Conservation (phyloP, 345 rosid species). For the Clausena lansium region DNA sequence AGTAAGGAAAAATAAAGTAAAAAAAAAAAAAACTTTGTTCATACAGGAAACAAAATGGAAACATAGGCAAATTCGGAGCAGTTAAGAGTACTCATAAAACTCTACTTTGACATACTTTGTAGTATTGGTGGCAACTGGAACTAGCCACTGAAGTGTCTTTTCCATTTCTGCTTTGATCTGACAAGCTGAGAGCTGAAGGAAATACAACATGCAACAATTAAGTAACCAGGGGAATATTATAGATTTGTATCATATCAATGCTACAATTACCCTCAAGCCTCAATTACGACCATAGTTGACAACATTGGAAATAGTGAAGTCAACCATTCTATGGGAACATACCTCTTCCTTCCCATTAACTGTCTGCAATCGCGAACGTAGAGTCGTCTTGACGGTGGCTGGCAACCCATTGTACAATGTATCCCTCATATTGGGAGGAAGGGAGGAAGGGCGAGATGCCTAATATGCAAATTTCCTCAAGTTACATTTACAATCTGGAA, state of each 20-base stretch:
- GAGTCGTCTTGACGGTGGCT: conserved; percentile 48
- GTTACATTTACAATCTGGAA: background rate
- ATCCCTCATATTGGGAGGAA: conserved; percentile 75
- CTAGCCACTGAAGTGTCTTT: conserved; percentile 82
- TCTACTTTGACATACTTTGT: conserved; percentile 51
- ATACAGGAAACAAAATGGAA: background rate
- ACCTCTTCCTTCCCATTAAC: conserved; percentile 66
- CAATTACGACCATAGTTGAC: background rate
- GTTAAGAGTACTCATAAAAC: background rate
- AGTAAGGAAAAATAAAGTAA: background rate
- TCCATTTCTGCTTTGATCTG: conserved; percentile 84
- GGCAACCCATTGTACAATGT: conserved; percentile 68
- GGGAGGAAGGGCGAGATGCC: conserved; percentile 72
- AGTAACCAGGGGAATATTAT: background rate
- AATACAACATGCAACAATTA: conserved; percentile 12
- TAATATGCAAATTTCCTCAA: conserved; percentile 16
- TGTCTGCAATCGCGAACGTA: conserved; percentile 55
- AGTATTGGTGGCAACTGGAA: conserved; percentile 76
- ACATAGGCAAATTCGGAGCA: background rate
- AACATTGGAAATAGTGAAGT: background rate
- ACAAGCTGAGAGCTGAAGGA: conserved; percentile 52
- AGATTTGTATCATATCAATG: background rate
- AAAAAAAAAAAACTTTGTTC: background rate
- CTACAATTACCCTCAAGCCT: background rate
- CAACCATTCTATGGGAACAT: conserved; percentile 7